phyloP scores from a whole-genome alignment of 2,329 filamentous ascomycete genomes.

The Aspergillus sp. region DNA sequence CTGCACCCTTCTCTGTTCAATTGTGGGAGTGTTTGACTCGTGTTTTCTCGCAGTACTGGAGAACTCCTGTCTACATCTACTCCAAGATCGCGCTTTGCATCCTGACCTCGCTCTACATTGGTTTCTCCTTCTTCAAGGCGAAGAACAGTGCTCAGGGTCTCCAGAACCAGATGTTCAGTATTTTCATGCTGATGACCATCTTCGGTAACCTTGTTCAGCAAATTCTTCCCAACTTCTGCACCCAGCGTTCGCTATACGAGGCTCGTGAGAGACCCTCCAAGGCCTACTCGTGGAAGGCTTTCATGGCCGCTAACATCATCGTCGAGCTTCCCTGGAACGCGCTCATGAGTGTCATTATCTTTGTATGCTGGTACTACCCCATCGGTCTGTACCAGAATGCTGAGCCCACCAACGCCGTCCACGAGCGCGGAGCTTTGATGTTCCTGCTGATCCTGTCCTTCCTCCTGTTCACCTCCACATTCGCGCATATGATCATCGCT shows the following conservation, averaged over 20 bases:
- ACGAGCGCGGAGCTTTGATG: constrained; percentile 64
- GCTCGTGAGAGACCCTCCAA: constrained; percentile 65
- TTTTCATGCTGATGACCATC: constrained; percentile 82
- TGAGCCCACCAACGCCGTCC: constrained; percentile 39
- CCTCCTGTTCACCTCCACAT: constrained; percentile 71
- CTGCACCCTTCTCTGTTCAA: constrained; percentile 71
- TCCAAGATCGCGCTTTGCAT: constrained; percentile 72
- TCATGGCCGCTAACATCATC: constrained; percentile 70
- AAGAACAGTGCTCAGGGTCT: constrained; percentile 75
- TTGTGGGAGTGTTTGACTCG: constrained; percentile 68
- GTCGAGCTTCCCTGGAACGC: constrained; percentile 71
- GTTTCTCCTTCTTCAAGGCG: constrained; percentile 78
- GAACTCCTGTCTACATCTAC: constrained; percentile 85
- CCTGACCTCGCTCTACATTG: constrained; percentile 72
- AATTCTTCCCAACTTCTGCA: constrained; percentile 62
- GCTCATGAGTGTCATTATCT: constrained; percentile 64
- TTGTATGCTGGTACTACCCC: constrained; percentile 68
- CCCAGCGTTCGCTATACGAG: constrained; percentile 61
- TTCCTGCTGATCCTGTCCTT: constrained; percentile 67
- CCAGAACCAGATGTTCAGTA: constrained; percentile 87
- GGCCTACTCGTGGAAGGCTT: constrained; percentile 72
- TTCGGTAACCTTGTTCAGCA: constrained; percentile 63
- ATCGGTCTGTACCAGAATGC: constrained; percentile 52
- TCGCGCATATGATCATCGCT: constrained; percentile 73
- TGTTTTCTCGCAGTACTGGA: constrained; percentile 91